phyloP scores from a whole-genome alignment of 345 rosid genomes.

The Viola odorata region DNA sequence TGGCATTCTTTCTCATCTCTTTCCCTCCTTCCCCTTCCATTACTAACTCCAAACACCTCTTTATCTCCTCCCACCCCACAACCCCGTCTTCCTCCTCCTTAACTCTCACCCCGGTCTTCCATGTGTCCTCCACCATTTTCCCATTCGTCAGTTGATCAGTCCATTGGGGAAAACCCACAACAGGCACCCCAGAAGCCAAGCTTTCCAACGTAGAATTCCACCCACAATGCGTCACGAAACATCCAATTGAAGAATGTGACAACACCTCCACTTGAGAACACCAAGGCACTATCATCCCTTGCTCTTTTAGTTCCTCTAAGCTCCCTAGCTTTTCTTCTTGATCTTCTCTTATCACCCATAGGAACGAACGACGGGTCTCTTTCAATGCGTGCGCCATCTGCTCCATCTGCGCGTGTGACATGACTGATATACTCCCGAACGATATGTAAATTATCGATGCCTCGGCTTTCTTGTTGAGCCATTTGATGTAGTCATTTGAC shows the following conservation, averaged over 20 bases:
- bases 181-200: constrained; percentile 36
- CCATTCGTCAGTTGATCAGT: constrained; percentile 54
- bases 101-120: no score
- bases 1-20: constrained; percentile 23
- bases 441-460: constrained; percentile 43
- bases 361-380: constrained; percentile 24
- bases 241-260: constrained; percentile 31
- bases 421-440: constrained; percentile 37
- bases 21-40: constrained; percentile 27
- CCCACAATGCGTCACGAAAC: constrained; percentile 56
- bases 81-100: constrained; percentile 7
- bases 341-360: constrained; percentile 42
- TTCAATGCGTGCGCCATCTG: constrained; percentile 33
- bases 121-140: constrained; percentile 4
- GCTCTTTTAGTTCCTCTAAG: constrained; percentile 26
- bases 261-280: constrained; percentile 43
- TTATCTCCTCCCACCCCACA: constrained; percentile 28
- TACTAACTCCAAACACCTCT: constrained; percentile 27
- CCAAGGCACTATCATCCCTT: constrained; percentile 44
- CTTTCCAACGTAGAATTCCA: constrained; percentile 50
- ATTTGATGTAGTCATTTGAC: constrained; percentile 36
- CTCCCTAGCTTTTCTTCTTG: constrained; percentile 32
- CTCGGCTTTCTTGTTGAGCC: constrained; percentile 29
- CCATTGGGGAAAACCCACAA: constrained; percentile 46
- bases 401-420: constrained; percentile 30